phyloP scores from a whole-genome alignment of 331 rosid genomes.

The Quercus phellos region DNA sequence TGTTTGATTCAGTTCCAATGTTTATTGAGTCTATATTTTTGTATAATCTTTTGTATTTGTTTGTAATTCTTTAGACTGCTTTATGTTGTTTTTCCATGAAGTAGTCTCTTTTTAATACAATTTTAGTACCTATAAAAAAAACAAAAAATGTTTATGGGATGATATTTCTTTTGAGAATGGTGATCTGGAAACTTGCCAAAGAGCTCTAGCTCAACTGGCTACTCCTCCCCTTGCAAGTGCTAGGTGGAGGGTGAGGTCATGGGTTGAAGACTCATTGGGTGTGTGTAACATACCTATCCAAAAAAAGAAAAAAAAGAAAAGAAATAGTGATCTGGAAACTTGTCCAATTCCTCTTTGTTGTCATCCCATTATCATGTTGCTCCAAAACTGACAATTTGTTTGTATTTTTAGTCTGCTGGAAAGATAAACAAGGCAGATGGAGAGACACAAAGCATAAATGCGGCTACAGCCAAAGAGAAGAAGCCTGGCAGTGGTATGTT shows the following conservation, averaged over 20 bases:
- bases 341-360: neutral
- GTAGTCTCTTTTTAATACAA: no score
- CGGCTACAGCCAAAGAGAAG: slow-evolving; percentile 37
- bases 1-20: no score
- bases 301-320: neutral
- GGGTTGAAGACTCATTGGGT: no score
- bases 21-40: no score
- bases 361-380: slow-evolving; percentile 4
- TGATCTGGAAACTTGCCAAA: neutral
- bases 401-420: slow-evolving; percentile 76
- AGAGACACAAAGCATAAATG: slow-evolving; percentile 35
- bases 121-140: no score
- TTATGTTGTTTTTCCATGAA: no score
- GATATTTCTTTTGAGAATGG: neutral
- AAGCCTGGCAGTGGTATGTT: slow-evolving; percentile 40
- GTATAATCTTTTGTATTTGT: no score
- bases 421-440: slow-evolving; percentile 49
- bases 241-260: no score
- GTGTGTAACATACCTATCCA: no score
- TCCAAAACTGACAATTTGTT: slow-evolving; percentile 5
- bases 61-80: no score
- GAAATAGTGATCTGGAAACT: neutral
- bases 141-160: neutral
- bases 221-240: no score
- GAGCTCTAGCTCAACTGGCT: neutral